Base-by-base conservation (phyloP, 164 flowering plant species). In the Sextonia rubra region DNA sequence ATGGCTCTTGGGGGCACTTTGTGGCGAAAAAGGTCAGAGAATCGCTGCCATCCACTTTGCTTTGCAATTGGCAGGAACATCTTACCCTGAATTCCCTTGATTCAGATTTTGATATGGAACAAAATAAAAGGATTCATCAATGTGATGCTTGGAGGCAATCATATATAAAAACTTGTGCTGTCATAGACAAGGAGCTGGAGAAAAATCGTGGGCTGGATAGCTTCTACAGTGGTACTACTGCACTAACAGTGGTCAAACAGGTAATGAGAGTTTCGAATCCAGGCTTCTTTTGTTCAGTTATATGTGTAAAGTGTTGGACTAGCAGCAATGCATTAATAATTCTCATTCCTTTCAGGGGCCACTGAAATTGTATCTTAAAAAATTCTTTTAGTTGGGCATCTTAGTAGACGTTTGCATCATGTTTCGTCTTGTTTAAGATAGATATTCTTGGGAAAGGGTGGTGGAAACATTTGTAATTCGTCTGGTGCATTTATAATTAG, bases 1-100 rank as follows among this genome's bases (percentile, higher is more conserved):
- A 93, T 70, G 97, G 98, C 25, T 85, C 89, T 24, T 94, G 98
- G 98, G 98, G 98, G 0, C 97, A 94, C 73, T 84, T 72, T 77
- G 93, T 94, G 23, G 80, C 97, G 0, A 91, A 90, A 79, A 84
- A 65, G 25, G 91, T 86, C 48, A 77, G 92, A 73, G 81, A 94
- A 66, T 79, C 86, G 25, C 79, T 94, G 89, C 93, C 96, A 17
- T 32, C 85, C 0, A 80, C 83, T 66, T 78, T 94, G 85, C 82
- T 91, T 18, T 77, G 86, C 75, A 83, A 85, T 76, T 91, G 97
- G 98, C 94, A 91, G 73, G 90, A 91, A 76, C 73, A 83, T 69
- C 81, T 89, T 52, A 81, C 88, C 73, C 76, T 79, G 70, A 26
- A 81, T 61, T 76, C 87, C 18, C 73, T 73, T 55, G 80, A 79